A percentile compares a stretch with the other conserved stretches of the same genome.
Evolutionary conservation across 345 rosid genomes (phyloP).

Genomic region (Atalantia buxifolia): DNA sequence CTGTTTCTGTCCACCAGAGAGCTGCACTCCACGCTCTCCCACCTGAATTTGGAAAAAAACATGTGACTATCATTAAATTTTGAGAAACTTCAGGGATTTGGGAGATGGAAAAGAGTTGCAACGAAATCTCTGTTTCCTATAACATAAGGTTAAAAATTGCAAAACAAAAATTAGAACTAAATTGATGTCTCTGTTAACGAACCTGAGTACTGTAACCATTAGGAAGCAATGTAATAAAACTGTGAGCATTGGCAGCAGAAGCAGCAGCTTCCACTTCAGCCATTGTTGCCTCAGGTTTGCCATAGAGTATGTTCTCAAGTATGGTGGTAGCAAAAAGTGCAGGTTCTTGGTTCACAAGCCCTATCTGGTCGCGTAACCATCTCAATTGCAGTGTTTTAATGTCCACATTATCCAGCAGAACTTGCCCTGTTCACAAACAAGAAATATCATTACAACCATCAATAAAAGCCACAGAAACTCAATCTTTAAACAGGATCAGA

Average conservation of each 20-base stretch:
- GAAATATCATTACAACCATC: slow-evolving; percentile 9
- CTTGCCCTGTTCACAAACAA: slow-evolving; percentile 60
- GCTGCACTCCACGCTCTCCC: slow-evolving; percentile 96
- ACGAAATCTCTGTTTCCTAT: neutral
- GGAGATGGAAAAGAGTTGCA: neutral
- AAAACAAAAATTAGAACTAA: neutral
- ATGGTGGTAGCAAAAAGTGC: slow-evolving; percentile 96
- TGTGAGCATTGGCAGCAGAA: slow-evolving; percentile 90
- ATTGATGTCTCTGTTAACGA: neutral
- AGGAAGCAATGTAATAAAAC: slow-evolving; percentile 90
- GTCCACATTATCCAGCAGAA: slow-evolving; percentile 85
- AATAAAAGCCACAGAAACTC: slow-evolving; percentile 6
- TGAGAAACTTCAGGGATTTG: neutral
- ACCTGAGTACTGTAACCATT: slow-evolving; percentile 97
- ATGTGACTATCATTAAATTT: neutral
- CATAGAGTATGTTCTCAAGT: slow-evolving; percentile 87
- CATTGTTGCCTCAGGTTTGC: slow-evolving; percentile 86
- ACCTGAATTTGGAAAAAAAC: slow-evolving; percentile 43
- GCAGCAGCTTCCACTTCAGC: slow-evolving; percentile 95
- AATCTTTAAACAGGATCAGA: neutral
- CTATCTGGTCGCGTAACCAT: slow-evolving; percentile 91
- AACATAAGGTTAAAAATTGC: neutral
- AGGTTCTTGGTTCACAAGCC: slow-evolving; percentile 98
- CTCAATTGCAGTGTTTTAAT: slow-evolving; percentile 81
- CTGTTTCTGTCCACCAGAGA: slow-evolving; percentile 98